Conservation (phyloP, 2,329 filamentous ascomycete genomes). For the Aspergillus sp. region DNA sequence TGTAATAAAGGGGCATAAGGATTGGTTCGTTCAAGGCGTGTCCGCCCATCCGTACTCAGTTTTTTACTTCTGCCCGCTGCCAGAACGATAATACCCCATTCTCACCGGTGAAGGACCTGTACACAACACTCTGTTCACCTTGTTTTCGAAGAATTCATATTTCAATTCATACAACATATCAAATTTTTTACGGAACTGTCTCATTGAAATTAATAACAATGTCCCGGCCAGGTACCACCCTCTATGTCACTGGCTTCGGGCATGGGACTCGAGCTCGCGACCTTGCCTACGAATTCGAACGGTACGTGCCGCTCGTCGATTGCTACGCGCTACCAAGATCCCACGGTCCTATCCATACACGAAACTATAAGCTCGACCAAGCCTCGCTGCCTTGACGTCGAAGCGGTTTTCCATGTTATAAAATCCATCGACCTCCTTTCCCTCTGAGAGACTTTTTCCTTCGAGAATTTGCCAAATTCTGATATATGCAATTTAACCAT, state of each 20-base stretch:
- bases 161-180: too few species aligned
- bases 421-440: slow-evolving; percentile 2
- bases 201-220: slow-evolving; percentile 43
- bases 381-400: slow-evolving; percentile 15
- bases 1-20: background rate
- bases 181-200: background rate
- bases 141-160: too few species aligned
- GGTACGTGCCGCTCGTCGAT: slow-evolving; percentile 69
- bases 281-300: slow-evolving; percentile 99
- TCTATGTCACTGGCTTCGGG: slow-evolving; percentile 99
- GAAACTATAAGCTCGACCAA: slow-evolving; percentile 32
- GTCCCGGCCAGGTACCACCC: slow-evolving; percentile 89
- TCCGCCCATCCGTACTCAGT: slow-evolving; percentile 1
- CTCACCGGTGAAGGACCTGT: too few species aligned
- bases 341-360: slow-evolving; percentile 25
- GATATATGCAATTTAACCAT: background rate
- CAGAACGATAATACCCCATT: too few species aligned
- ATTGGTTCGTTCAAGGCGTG: background rate
- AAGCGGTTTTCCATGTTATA: slow-evolving; percentile 9
- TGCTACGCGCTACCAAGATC: slow-evolving; percentile 37
- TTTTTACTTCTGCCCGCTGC: background rate
- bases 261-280: slow-evolving; percentile 97
- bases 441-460: background rate
- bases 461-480: background rate
- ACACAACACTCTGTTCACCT: too few species aligned